These are phyloP conservation scores for Aspergillus aculeatinus DNA, from an alignment of 2,329 filamentous ascomycete species.

Conservation along the genomic window DNA sequence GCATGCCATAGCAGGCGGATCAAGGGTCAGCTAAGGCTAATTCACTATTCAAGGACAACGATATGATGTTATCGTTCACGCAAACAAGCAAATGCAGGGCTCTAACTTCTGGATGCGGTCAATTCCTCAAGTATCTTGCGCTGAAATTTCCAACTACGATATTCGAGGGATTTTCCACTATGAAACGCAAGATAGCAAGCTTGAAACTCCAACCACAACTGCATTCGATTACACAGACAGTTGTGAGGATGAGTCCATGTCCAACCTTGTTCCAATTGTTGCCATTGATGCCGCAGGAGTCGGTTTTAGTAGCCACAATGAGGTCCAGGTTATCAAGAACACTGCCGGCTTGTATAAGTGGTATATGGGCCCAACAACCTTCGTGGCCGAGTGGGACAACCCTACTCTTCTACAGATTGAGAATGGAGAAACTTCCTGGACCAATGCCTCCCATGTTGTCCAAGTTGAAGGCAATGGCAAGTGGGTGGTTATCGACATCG, in stretches of 20 bases:
- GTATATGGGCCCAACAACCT: no score
- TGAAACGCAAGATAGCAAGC: neutral
- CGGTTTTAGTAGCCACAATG: no score
- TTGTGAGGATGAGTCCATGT: conserved; percentile 30
- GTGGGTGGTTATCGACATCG: no score
- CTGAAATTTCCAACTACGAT: conserved; percentile 38
- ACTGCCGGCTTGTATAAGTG: no score
- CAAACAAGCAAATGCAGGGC: conserved; percentile 20
- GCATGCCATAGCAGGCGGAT: no score
- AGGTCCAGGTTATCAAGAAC: no score
- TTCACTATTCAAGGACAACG: conserved; percentile 14
- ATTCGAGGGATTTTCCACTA: conserved; percentile 51
- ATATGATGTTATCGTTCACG: conserved; percentile 39
- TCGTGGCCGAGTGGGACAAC: no score
- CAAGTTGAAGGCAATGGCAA: no score
- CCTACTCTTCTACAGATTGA: no score
- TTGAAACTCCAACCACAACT: conserved; percentile 22
- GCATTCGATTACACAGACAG: conserved; percentile 21
- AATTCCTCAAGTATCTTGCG: conserved; percentile 45
- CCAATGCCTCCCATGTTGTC: no score
- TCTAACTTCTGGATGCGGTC: conserved; percentile 44
- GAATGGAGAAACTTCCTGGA: no score
- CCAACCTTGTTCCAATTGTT: conserved; percentile 9
- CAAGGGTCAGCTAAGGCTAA: neutral
- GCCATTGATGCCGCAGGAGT: no score